A percentile compares a stretch with the other conserved stretches of the same genome.
Conservation (phyloP, 768 basidiomycete genomes). For the Exsudoporus frostii region DNA sequence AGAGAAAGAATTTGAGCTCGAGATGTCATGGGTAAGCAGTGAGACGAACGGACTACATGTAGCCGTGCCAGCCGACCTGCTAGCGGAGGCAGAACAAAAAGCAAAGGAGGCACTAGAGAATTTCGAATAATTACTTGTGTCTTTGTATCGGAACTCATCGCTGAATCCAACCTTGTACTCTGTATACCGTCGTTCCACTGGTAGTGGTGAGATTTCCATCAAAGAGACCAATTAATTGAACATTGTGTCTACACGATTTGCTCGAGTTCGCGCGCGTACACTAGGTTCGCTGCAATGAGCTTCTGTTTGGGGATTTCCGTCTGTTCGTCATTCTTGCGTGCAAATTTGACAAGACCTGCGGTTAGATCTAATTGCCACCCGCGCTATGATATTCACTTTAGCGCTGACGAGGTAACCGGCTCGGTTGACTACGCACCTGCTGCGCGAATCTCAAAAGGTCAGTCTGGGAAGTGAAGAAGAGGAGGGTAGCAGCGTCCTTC, state of each 20-base stretch:
- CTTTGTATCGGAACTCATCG: conserved; percentile 20
- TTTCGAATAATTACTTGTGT: conserved; percentile 41
- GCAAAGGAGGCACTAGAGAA: conserved; percentile 84
- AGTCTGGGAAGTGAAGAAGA: conserved; percentile 84
- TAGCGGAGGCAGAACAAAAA: conserved; percentile 80
- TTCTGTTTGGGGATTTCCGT: conserved; percentile 83
- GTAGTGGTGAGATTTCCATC: not conserved
- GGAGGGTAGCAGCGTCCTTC: conserved; percentile 82
- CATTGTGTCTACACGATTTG: conserved; percentile 71
- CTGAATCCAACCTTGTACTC: conserved; percentile 9
- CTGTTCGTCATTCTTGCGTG: conserved; percentile 76
- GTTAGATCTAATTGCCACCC: conserved; percentile 81
- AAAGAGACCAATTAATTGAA: not conserved
- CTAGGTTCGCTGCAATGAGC: conserved; percentile 72
- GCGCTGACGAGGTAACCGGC: not conserved
- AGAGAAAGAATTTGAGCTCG: conserved; percentile 97
- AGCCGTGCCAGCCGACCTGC: conserved; percentile 80
- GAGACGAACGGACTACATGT: conserved; percentile 80
- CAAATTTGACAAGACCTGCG: conserved; percentile 69
- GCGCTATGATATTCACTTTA: conserved; percentile 46
- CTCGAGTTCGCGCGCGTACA: conserved; percentile 84
- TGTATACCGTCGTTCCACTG: not conserved
- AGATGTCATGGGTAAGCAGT: conserved; percentile 93
- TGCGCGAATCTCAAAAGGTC: conserved; percentile 84
- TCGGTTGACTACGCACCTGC: conserved; percentile 46